These are phyloP conservation scores for Aspergillus fumigatiaffinis DNA, from an alignment of 2,329 filamentous ascomycete genomes.

Conservation along the genomic window DNA sequence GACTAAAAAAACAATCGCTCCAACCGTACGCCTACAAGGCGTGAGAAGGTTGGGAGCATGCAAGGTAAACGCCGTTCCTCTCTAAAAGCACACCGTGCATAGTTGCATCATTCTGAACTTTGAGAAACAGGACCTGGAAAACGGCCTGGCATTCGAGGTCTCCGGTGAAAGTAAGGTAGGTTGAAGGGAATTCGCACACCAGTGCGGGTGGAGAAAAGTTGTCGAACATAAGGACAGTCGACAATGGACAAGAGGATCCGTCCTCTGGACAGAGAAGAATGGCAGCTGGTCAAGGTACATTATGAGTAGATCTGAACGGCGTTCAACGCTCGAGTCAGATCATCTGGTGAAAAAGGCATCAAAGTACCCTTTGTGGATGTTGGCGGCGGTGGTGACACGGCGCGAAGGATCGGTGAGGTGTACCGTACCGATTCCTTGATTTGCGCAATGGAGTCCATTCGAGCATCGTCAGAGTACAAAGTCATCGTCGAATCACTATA, in stretches of 20 bases:
- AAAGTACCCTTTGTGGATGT: conserved; percentile 22
- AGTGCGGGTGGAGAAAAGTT: conserved; percentile 8
- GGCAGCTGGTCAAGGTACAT: neutral
- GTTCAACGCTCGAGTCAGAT: conserved; percentile 35
- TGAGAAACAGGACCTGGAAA: conserved; percentile 4
- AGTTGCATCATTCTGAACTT: neutral
- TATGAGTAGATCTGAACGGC: conserved; percentile 32
- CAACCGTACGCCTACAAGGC: neutral
- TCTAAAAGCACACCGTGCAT: neutral
- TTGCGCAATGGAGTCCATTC: conserved; percentile 25
- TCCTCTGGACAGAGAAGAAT: neutral
- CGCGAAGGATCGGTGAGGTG: conserved; percentile 28
- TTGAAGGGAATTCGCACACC: conserved; percentile 3
- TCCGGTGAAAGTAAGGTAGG: neutral
- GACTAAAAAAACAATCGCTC: conserved; percentile 12
- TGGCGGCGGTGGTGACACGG: conserved; percentile 20
- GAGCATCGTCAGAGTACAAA: conserved; percentile 25
- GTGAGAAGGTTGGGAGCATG: neutral
- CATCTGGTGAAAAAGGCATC: conserved; percentile 32
- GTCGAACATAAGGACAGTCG: neutral
- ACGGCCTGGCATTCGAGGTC: neutral
- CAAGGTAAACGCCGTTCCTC: neutral
- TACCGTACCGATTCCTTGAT: conserved; percentile 32
- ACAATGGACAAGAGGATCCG: neutral
- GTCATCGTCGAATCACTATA: conserved; percentile 34